A percentile compares a stretch with the other conserved stretches of the same genome.
phyloP scores from a whole-genome alignment of 257 asterid species.

The Solanum ossicruentum region DNA sequence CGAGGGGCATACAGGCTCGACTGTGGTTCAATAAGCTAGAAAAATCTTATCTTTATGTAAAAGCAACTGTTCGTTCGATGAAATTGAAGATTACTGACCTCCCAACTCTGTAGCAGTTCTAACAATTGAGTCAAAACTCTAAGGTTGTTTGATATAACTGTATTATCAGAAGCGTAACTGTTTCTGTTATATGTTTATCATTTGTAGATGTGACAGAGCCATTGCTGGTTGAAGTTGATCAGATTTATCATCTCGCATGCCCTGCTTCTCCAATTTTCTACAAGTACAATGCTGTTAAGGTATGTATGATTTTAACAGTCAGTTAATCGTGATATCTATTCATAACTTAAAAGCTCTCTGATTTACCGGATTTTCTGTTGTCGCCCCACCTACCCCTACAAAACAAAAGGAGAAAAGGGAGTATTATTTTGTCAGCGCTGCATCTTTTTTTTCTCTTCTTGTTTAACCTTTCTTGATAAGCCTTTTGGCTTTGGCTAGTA shows the following conservation, averaged over 20 bases:
- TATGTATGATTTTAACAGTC: neutral
- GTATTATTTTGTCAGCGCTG: no score
- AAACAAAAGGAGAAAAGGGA: no score
- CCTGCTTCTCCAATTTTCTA: constrained; percentile 96
- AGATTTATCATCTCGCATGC: constrained; percentile 93
- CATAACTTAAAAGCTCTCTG: neutral
- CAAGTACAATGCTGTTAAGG: constrained; percentile 94
- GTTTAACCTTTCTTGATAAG: no score
- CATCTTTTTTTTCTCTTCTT: no score
- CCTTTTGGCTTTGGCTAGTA: no score
- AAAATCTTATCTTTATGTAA: neutral
- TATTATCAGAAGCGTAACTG: neutral
- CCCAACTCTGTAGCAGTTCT: neutral
- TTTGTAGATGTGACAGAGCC: constrained; percentile 83
- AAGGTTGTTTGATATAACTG: neutral
- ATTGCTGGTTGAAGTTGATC: constrained; percentile 72
- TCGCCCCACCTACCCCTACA: neutral
- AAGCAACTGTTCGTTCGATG: neutral
- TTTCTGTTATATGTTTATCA: neutral
- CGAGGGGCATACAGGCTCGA: neutral
- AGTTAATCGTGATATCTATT: neutral
- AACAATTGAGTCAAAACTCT: neutral
- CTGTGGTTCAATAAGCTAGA: neutral
- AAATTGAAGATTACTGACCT: neutral
- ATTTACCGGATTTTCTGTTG: neutral